These are phyloP conservation scores for Diaporthe eres DNA, from an alignment of 2,329 filamentous ascomycete genomes.

Conservation along the genomic window DNA sequence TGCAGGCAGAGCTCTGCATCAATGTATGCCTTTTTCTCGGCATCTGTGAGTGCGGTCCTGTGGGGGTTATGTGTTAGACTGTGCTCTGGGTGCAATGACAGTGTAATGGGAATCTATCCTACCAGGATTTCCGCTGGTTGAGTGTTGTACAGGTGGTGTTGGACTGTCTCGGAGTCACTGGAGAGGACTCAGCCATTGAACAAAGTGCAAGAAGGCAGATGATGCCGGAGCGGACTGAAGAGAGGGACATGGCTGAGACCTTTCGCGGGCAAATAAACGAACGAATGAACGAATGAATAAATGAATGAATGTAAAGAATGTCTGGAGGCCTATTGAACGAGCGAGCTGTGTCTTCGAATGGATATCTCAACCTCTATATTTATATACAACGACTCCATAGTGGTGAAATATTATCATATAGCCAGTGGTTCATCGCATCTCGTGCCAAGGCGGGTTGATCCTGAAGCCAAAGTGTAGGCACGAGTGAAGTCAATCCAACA, in stretches of 20 bases:
- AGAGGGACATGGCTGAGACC: constrained; percentile 1
- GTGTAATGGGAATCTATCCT: background rate
- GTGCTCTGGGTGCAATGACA: background rate
- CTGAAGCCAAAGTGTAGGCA: background rate
- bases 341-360: background rate
- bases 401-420: background rate
- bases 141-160: constrained; percentile 21
- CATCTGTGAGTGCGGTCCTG: constrained; percentile 24
- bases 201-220: constrained; percentile 8
- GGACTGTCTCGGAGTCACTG: constrained; percentile 3
- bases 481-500: constrained; percentile 5
- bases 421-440: constrained; percentile 4
- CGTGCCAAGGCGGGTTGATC: constrained; percentile 1
- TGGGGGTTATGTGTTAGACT: background rate
- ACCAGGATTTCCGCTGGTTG: constrained; percentile 36
- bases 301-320: background rate
- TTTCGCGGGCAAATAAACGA: background rate
- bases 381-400: background rate
- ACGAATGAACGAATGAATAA: background rate
- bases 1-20: constrained; percentile 34
- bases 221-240: constrained; percentile 23
- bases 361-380: background rate
- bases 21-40: constrained; percentile 43
- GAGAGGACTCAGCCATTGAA: constrained; percentile 4
- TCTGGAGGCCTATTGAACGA: constrained; percentile 1